These are phyloP conservation scores for Tulasnella sp. DNA, from an alignment of 768 basidiomycete genomes.

Conservation along the genomic window DNA sequence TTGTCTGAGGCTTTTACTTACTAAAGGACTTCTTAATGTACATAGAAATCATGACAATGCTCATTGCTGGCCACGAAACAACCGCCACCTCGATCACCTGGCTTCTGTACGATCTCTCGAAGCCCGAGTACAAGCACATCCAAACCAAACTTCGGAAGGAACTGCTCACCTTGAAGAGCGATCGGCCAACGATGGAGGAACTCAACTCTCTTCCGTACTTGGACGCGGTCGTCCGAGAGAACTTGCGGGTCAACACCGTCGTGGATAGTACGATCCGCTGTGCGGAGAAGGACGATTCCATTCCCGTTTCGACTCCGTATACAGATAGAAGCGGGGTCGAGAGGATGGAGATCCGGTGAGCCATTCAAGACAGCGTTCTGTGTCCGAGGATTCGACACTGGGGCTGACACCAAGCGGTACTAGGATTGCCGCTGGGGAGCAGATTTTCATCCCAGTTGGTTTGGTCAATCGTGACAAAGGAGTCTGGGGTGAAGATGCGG, in stretches of 20 bases:
- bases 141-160: conserved; percentile 32
- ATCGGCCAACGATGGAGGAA: conserved; percentile 25
- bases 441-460: conserved; percentile 34
- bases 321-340: conserved; percentile 10
- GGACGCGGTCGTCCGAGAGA: conserved; percentile 23
- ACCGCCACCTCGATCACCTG: conserved; percentile 27
- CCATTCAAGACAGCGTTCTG: background rate
- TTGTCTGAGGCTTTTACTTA: background rate
- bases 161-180: conserved; percentile 18
- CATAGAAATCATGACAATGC: background rate
- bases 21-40: background rate
- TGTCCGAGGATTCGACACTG: background rate
- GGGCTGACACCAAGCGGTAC: background rate
- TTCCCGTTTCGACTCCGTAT: conserved; percentile 14
- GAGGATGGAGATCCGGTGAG: conserved; percentile 11
- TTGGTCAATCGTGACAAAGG: conserved; percentile 44
- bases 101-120: conserved; percentile 1
- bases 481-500: conserved; percentile 57
- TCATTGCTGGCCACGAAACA: conserved; percentile 48
- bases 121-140: conserved; percentile 26
- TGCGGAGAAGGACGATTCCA: conserved; percentile 1
- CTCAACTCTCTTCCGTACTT: conserved; percentile 29
- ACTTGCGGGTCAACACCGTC: conserved; percentile 1
- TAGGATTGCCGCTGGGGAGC: background rate
- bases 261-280: background rate